Conservation (phyloP, 768 basidiomycete genomes). For the Psilocybe subaeruginosa region DNA sequence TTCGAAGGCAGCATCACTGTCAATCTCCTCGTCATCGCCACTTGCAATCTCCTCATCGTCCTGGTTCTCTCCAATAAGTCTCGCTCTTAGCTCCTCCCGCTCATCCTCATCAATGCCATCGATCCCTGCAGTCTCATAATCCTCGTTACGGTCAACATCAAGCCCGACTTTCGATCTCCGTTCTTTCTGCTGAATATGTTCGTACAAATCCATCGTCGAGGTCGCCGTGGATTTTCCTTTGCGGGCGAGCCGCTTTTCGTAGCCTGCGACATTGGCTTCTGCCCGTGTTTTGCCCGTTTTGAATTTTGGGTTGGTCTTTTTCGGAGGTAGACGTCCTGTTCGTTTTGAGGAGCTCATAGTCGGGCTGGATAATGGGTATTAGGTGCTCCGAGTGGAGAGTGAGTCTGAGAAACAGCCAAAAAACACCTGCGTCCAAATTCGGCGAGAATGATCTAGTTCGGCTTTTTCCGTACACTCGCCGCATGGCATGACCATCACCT, state of each 20-base stretch:
- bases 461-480: not conserved
- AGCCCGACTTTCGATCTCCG: slow-evolving; percentile 56
- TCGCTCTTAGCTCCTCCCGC: slow-evolving; percentile 39
- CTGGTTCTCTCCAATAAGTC: slow-evolving; percentile 54
- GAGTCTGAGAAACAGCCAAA: not conserved
- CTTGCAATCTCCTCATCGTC: slow-evolving; percentile 60
- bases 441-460: not conserved
- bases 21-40: slow-evolving; percentile 84
- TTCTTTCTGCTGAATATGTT: slow-evolving; percentile 54
- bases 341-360: slow-evolving; percentile 1
- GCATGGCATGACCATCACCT: not conserved
- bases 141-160: slow-evolving; percentile 62
- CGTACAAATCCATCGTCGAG: slow-evolving; percentile 58
- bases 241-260: slow-evolving; percentile 51
- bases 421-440: not conserved
- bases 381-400: not conserved
- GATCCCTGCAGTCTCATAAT: slow-evolving; percentile 38
- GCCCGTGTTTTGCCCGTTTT: slow-evolving; percentile 22
- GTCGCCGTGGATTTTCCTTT: slow-evolving; percentile 39
- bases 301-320: not conserved
- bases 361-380: not conserved
- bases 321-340: not conserved
- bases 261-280: slow-evolving; percentile 50
- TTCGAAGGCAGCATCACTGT: slow-evolving; percentile 83
- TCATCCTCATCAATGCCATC: slow-evolving; percentile 45